Conservation (phyloP, 495 filamentous ascomycete species). For the Barbatosphaeria neglecta region DNA sequence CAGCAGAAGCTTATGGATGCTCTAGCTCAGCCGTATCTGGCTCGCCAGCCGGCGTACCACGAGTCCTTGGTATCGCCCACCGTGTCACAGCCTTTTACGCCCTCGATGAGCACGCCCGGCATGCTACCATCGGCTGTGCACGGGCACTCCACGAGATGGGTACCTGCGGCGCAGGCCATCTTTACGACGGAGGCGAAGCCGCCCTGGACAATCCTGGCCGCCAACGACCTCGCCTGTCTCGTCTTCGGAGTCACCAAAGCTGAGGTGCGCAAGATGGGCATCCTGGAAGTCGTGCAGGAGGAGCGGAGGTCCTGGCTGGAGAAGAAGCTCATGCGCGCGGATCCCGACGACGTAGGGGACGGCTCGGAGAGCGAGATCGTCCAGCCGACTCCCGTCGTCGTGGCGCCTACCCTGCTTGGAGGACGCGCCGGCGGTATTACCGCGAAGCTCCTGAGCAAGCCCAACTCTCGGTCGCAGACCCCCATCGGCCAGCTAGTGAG, state of each 20-base stretch:
- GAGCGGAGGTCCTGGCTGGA: slow-evolving; percentile 86
- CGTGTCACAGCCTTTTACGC: slow-evolving; percentile 25
- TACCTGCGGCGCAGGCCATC: slow-evolving; percentile 85
- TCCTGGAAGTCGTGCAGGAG: slow-evolving; percentile 84
- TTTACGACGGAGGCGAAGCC: slow-evolving; percentile 82
- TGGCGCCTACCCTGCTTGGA: slow-evolving; percentile 39
- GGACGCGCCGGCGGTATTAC: slow-evolving; percentile 66
- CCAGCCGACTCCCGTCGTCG: slow-evolving; percentile 35
- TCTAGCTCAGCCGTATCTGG: slow-evolving; percentile 70
- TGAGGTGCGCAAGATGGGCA: slow-evolving; percentile 88
- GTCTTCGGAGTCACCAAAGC: slow-evolving; percentile 91
- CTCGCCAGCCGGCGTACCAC: slow-evolving; percentile 36
- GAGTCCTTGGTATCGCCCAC: slow-evolving; percentile 29
- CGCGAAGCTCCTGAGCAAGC: slow-evolving; percentile 76
- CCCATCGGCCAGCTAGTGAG: slow-evolving; percentile 26
- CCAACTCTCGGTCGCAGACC: slow-evolving; percentile 53
- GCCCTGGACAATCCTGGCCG: slow-evolving; percentile 91
- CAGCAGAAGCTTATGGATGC: slow-evolving; percentile 82
- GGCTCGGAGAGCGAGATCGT: slow-evolving; percentile 29
- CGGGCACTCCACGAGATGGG: slow-evolving; percentile 80
- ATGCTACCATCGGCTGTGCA: slow-evolving; percentile 43
- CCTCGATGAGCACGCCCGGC: slow-evolving; percentile 15
- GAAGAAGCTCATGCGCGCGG: slow-evolving; percentile 56
- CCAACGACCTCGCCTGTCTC: slow-evolving; percentile 94
- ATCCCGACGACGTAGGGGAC: slow-evolving; percentile 27